Evolutionary conservation across 345 rosid species (phyloP).

Genomic region (Jatropha curcas): DNA sequence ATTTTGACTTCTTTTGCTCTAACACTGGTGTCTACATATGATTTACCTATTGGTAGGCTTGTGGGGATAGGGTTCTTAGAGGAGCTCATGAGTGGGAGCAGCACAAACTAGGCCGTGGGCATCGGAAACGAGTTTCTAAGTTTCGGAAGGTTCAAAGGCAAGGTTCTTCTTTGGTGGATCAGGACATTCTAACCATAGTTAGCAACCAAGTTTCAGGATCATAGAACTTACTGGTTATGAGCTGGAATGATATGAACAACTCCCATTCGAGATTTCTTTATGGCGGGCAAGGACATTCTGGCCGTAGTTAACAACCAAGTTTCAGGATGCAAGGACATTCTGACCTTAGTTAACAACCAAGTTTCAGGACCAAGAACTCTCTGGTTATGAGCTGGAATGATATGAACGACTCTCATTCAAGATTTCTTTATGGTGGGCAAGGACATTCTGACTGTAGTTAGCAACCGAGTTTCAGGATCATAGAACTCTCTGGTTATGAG

Average conservation of each 20-base stretch:
- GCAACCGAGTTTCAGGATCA: no score
- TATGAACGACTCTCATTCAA: no score
- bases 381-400: not conserved
- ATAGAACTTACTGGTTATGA: not conserved
- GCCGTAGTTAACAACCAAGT: no score
- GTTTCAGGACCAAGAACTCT: not conserved
- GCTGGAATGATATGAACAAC: not conserved
- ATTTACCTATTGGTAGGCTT: slow-evolving; percentile 50
- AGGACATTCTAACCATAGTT: slow-evolving; percentile 5
- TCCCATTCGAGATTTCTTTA: no score
- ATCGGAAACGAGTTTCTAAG: slow-evolving; percentile 63
- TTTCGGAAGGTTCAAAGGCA: slow-evolving; percentile 40
- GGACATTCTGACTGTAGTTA: no score
- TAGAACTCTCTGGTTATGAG: not conserved
- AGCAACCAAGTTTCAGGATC: not conserved
- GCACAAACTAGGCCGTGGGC: slow-evolving; percentile 75
- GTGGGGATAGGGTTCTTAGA: slow-evolving; percentile 82
- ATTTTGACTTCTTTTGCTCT: not conserved
- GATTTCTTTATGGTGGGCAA: no score
- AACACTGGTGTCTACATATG: not conserved
- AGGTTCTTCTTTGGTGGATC: slow-evolving; percentile 14
- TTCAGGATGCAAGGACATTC: slow-evolving; percentile 15
- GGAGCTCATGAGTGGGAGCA: slow-evolving; percentile 97
- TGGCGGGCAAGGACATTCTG: no score
- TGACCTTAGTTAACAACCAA: not conserved